Base-by-base conservation (phyloP, 495 filamentous ascomycete genomes). In the Penicillium macrosclerotiorum region DNA sequence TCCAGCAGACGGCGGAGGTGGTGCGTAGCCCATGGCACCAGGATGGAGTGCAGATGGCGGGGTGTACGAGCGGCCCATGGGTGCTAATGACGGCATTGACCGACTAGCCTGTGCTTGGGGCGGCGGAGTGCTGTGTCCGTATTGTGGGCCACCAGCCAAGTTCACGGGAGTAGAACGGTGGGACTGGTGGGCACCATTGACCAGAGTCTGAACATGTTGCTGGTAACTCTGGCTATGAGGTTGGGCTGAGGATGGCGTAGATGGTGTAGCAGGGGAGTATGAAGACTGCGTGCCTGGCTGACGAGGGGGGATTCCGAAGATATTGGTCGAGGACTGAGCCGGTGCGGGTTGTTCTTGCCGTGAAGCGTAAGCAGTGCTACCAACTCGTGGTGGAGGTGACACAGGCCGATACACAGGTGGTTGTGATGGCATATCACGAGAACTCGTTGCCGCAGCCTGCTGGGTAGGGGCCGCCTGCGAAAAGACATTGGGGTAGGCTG, bases 191-290 rank as follows among this genome's bases (percentile, higher is more conserved):
- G 62, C 52, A 2, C 65, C 69, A 41, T 47, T 66, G 18, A 72
- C 67, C 59, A 74, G 61, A 0, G 63, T 62, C 20, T 72, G 71
- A 12, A 72, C 61, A 39, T 75, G 67, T 36, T 71, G 71, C 38
- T 69, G 69, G 32, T 72, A 72, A 31, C 55, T 55, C 24, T 68
- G 60, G 35, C 57, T 37, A 6, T 60, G 50, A 9, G 63, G 27
- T 20, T 61, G 61, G 2, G 49, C 41, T 5, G 62, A 42, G 5
- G 51, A 49, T 0, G 62, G 57, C 3, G 66, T 59, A 17, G 61
- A 44, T 19, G 61, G 57, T 12, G 55, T 49, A 8, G 52, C 53
- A 8, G 66, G 55, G 7, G 42, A 49, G 41, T 66, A 71, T 6
- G 64, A 45, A 18, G 59, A 44, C 11, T 62, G 55, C 0, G 54